Evolutionary conservation across 1,284 basidiomycete genomes (phyloP).

Genomic region (Cutaneotrichosporon curvatum): DNA sequence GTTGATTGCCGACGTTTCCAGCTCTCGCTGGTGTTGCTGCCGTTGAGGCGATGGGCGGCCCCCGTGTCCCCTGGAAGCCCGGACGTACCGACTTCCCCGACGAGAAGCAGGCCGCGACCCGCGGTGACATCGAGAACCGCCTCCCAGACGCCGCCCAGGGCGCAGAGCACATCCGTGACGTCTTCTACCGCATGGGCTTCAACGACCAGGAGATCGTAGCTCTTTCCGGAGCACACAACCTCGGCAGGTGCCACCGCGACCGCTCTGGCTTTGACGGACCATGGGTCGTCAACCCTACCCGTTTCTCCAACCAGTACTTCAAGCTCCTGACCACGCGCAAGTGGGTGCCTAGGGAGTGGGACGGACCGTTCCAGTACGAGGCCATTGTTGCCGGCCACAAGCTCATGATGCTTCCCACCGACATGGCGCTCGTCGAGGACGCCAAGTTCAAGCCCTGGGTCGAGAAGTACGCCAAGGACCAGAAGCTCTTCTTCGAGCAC

Average conservation of each 20-base stretch:
- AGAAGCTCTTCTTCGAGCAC: constrained; percentile 52
- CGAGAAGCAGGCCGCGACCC: constrained; percentile 42
- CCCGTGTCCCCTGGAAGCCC: constrained; percentile 49
- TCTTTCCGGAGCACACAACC: constrained; percentile 52
- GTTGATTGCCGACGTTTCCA: constrained; percentile 2
- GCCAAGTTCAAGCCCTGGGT: constrained; percentile 45
- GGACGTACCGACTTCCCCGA: constrained; percentile 49
- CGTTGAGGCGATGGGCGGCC: constrained; percentile 51
- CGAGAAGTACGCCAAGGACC: constrained; percentile 51
- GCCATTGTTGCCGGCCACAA: constrained; percentile 48
- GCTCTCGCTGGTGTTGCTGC: constrained; percentile 49
- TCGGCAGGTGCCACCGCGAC: constrained; percentile 50
- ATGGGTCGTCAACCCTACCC: constrained; percentile 49
- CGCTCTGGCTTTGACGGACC: constrained; percentile 48
- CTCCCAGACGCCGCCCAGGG: constrained; percentile 51
- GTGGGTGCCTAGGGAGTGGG: constrained; percentile 52
- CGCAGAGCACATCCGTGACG: constrained; percentile 49
- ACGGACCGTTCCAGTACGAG: constrained; percentile 50
- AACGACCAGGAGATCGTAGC: constrained; percentile 54
- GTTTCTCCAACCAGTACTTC: constrained; percentile 51
- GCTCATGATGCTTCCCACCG: constrained; percentile 54
- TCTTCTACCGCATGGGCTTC: constrained; percentile 53
- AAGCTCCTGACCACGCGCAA: constrained; percentile 49
- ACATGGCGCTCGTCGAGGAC: constrained; percentile 48
- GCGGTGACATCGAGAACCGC: constrained; percentile 40